Evolutionary conservation across 257 asterid species (phyloP), one percentile per base, ranked within the genome.

Genomic region (Solanum clarkiae): DNA sequence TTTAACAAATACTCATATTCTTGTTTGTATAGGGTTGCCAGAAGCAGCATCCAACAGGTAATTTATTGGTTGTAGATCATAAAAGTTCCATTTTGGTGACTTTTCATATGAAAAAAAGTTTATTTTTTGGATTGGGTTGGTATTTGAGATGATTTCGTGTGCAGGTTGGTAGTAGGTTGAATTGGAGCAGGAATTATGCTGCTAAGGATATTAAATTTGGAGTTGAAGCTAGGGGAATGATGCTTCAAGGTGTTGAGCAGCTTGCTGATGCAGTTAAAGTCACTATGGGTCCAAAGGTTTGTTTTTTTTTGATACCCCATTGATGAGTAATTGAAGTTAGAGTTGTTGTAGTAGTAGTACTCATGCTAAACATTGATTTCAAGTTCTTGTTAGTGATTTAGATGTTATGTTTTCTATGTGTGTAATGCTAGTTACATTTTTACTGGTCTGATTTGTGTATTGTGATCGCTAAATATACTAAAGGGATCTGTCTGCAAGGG

Each of bases 241-340:
- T 96, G 98, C 98, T 96, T 42, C 92, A 93, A 88, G 99, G 99
- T 36, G 98, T 96, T 16, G 99, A 96, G 87, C 98, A 93, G 84
- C 98, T 96, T 55, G 97, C 99, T 1, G 98, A 96, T 83, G 98
- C 98, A 2, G 98, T 94, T 87, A 91, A 91, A 92, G 97, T 94
- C 29, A 96, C 99, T 29, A 94, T 96, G 99, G 99, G 99, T 10
- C 99, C 99, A 11, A 94, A 96, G 97, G 99, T 95, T 81, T 4
- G 14, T 22, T 20, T 53, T 22, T 32, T 32, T 80, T 81, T 29
- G 3, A 10, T 45, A 22, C 20, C 20, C 57, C 36, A n/a, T 72
- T 72, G 56, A 72, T 45, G 80, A 44, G 36, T 51, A 53, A 79
- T 53, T 29, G 49, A 53, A 79, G 63, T 51, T 53, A 53, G 15